Percentiles rank a stretch among this genome's conserved stretches.
Evolutionary conservation across 176 grass and related monocot species (phyloP).

Genomic region (Phoenix dactylifera): DNA sequence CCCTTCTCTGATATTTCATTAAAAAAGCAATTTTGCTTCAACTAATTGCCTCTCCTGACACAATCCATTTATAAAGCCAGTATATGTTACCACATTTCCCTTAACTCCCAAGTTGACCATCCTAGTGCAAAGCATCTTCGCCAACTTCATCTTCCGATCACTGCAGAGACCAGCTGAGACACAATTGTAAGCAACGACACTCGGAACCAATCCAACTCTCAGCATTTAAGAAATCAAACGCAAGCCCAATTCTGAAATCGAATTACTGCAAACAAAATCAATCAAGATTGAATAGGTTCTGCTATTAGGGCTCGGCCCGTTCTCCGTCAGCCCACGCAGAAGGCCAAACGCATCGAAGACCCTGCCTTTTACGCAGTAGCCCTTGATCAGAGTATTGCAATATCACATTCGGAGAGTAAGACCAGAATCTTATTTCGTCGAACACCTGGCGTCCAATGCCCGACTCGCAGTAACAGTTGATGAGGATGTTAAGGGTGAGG

Average conservation of each 20-base stretch:
- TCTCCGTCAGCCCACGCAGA: conserved; percentile 2
- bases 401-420: conserved; percentile 10
- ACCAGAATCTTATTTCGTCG: conserved; percentile 22
- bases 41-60: conserved; percentile 3
- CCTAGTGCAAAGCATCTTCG: conserved; percentile 16
- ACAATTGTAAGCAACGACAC: conserved; percentile 16
- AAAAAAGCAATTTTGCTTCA: conserved; percentile 23
- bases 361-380: neutral
- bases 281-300: conserved; percentile 27
- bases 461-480: conserved; percentile 9
- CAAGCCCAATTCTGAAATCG: conserved; percentile 5
- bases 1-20: conserved; percentile 21
- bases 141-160: conserved; percentile 16
- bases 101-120: conserved; percentile 25
- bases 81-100: conserved; percentile 20
- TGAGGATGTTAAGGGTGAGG: conserved; percentile 19
- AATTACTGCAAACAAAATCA: neutral
- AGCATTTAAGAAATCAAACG: conserved; percentile 18
- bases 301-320: conserved; percentile 9
- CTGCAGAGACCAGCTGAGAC: conserved; percentile 13
- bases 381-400: conserved; percentile 26
- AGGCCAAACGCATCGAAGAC: conserved; percentile 10
- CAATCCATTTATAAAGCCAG: conserved; percentile 20
- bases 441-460: conserved; percentile 21
- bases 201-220: conserved; percentile 20